Percentiles rank a stretch among this genome's conserved stretches.
These are phyloP conservation scores for Aleurites moluccanus DNA, from an alignment of 441 rosid genomes.

Conservation along the genomic window DNA sequence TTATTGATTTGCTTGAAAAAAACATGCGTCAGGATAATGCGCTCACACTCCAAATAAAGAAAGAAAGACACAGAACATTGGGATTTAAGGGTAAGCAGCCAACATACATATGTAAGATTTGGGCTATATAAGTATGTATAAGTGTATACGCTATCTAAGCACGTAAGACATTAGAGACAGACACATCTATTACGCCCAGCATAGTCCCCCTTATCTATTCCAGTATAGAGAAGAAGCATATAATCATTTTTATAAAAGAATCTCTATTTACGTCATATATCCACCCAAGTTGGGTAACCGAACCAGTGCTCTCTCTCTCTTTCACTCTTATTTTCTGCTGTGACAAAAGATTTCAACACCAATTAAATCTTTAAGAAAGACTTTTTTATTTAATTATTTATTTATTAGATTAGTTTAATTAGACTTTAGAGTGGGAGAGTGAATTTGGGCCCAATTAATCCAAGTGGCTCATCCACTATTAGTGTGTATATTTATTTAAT, in stretches of 20 bases:
- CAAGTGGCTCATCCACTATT: slow-evolving; percentile 40
- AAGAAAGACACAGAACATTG: too few species aligned
- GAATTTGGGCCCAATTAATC: slow-evolving; percentile 16
- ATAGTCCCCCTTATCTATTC: background rate
- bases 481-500: background rate
- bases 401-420: slow-evolving; percentile 17
- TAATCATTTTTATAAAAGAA: background rate
- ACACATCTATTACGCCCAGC: background rate
- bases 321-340: slow-evolving; percentile 11
- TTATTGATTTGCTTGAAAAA: too few species aligned
- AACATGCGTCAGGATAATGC: too few species aligned
- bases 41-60: too few species aligned
- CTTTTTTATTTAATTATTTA: background rate
- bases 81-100: too few species aligned
- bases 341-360: slow-evolving; percentile 40
- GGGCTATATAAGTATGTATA: too few species aligned
- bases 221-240: background rate
- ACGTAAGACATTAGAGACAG: too few species aligned
- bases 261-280: slow-evolving; percentile 24
- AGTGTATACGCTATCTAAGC: too few species aligned
- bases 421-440: slow-evolving; percentile 1
- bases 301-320: slow-evolving; percentile 19
- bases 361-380: background rate
- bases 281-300: slow-evolving; percentile 21
- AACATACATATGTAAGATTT: too few species aligned